Conservation (phyloP, 345 rosid species). For the Combretum micranthum region DNA sequence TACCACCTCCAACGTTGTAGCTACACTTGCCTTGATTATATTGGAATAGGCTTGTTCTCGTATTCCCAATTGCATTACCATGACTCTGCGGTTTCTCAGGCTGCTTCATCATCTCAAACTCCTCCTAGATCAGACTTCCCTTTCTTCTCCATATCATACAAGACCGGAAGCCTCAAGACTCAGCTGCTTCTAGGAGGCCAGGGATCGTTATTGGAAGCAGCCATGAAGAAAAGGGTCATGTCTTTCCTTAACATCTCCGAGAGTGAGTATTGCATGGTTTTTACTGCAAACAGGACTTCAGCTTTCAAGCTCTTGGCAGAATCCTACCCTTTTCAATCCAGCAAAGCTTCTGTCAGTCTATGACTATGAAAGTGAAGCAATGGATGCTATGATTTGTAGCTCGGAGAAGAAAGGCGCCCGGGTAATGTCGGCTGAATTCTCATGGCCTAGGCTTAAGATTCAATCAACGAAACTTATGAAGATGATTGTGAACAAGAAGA, state of each 20-base stretch:
- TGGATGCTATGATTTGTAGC: slow-evolving; percentile 52
- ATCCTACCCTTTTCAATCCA: slow-evolving; percentile 70
- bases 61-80: slow-evolving; percentile 54
- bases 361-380: slow-evolving; percentile 85
- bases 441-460: slow-evolving; percentile 84
- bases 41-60: slow-evolving; percentile 83
- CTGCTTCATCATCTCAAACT: slow-evolving; percentile 16
- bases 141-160: slow-evolving; percentile 75
- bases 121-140: slow-evolving; percentile 41
- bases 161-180: slow-evolving; percentile 67
- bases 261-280: slow-evolving; percentile 76
- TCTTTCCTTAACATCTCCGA: slow-evolving; percentile 63
- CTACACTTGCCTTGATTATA: slow-evolving; percentile 84
- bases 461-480: slow-evolving; percentile 55
- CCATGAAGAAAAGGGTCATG: slow-evolving; percentile 75
- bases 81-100: slow-evolving; percentile 29
- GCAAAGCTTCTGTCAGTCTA: slow-evolving; percentile 71
- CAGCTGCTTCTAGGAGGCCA: slow-evolving; percentile 72
- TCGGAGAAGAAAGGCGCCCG: slow-evolving; percentile 72
- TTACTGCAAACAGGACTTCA: slow-evolving; percentile 82
- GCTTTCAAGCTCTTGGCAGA: slow-evolving; percentile 90
- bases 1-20: slow-evolving; percentile 53
- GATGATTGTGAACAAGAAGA: slow-evolving; percentile 50
- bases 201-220: slow-evolving; percentile 56
- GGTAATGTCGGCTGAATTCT: slow-evolving; percentile 71